Evolutionary conservation across 495 filamentous ascomycete genomes (phyloP), one percentile per base, ranked within the genome.

Genomic region (Penicillium cataractarum): DNA sequence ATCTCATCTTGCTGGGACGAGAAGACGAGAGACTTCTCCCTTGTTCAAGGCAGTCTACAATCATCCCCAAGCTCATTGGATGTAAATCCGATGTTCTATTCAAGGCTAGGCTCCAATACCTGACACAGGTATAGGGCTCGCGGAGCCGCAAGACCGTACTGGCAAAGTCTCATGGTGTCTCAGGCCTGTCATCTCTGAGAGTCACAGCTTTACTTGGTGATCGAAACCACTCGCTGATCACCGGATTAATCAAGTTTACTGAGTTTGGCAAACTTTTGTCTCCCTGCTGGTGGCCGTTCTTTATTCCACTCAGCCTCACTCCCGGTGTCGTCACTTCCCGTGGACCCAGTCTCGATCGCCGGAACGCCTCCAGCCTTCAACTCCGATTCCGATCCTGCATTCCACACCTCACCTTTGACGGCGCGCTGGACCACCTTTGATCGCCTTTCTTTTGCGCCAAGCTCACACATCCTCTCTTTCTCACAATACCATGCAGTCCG

Each of bases 321-420:
- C 21, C 21, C 62, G 56, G 55, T 64, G 62, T 59, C 62, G 62
- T 59, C 62, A 64, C 56, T 64, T 59, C 40, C 62, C 61, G 56
- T 8, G 6, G 50, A 35, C 32, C 61, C 55, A 57, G 55, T 58
- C 55, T 58, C 39, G 56, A 59, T 33, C 50, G 32, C 56, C 44
- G 54, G 31, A 49, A 52, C 44, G 54, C 54, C 54, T 44, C 42
- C 55, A 58, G 42, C 42, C 55, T 58, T 22, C 32, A 10, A 19
- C 19, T 58, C 22, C 32, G 19, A 19, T 31, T 58, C 22, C 33
- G 10, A 6, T 33, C 46, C 57, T 51, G 42, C 51, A 58, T 58
- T 58, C 44, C 44, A 31, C 57, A 37, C 57, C 46, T 58, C 42
- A 31, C 57, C 46, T 51, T 37, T 10, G 21, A 58, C 57, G 39